Conservation (phyloP, 2,329 filamentous ascomycete species). For the Aspergillus amoenus region DNA sequence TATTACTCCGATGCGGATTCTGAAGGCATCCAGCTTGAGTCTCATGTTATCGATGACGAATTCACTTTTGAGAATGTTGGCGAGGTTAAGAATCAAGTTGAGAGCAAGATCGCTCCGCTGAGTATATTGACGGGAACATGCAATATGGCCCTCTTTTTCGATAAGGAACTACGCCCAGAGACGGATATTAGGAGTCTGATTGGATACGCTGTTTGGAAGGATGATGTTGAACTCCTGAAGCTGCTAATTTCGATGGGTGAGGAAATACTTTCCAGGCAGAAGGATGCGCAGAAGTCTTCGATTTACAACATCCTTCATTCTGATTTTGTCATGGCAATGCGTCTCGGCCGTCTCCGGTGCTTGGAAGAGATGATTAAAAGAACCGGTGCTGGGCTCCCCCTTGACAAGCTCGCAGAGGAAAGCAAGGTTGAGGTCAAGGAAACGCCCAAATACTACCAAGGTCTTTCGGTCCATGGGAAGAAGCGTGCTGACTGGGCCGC, state of each 20-base stretch:
- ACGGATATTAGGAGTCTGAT: conserved; percentile 27
- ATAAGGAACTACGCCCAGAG: not conserved
- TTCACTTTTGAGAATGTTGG: conserved; percentile 78
- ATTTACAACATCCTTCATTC: conserved; percentile 18
- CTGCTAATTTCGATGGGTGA: conserved; percentile 57
- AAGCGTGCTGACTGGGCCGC: conserved; percentile 74
- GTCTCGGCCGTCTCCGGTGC: conserved; percentile 35
- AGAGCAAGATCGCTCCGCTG: conserved; percentile 60
- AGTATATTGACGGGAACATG: conserved; percentile 49
- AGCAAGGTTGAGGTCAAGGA: conserved; percentile 63
- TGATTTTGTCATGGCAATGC: conserved; percentile 45
- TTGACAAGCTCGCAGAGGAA: conserved; percentile 65
- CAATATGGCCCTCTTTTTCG: conserved; percentile 27
- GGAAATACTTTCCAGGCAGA: conserved; percentile 15
- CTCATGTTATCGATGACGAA: conserved; percentile 61
- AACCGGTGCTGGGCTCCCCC: conserved; percentile 67
- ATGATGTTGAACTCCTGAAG: conserved; percentile 56
- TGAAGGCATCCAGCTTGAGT: conserved; percentile 29
- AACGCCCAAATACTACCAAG: conserved; percentile 73
- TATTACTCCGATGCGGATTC: conserved; percentile 29
- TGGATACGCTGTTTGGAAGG: conserved; percentile 49
- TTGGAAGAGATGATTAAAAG: conserved; percentile 61
- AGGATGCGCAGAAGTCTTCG: not conserved
- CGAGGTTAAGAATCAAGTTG: conserved; percentile 66
- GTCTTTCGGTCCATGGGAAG: conserved; percentile 71